Evolutionary conservation across 75 land plant genomes (phyloP).

Genomic region (Pseudotsuga menziesii): DNA sequence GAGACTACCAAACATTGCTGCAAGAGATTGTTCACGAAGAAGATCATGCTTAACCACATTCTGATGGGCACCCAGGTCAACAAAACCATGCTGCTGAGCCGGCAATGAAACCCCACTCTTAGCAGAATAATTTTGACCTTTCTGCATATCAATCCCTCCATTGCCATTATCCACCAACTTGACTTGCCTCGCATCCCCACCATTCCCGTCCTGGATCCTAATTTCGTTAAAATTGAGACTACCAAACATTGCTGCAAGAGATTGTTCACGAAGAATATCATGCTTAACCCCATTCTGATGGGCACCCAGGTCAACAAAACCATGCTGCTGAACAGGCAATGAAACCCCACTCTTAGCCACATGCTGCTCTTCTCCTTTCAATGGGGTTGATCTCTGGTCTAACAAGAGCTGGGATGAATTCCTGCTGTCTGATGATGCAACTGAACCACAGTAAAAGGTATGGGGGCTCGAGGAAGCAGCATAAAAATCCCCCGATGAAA

Average conservation of each 20-base stretch:
- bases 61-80: neutral
- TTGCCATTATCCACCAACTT: neutral
- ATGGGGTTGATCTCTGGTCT: neutral
- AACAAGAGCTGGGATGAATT: neutral
- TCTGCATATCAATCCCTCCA: neutral
- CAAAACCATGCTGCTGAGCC: neutral
- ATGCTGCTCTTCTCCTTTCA: neutral
- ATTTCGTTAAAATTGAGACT: slow-evolving; percentile 1
- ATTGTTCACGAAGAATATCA: slow-evolving; percentile 11
- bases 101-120: neutral
- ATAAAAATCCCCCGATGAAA: neutral
- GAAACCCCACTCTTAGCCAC: neutral
- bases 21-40: slow-evolving; percentile 23
- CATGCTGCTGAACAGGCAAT: neutral
- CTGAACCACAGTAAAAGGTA: neutral
- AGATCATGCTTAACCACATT: neutral
- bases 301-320: neutral
- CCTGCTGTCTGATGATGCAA: slow-evolving; percentile 1
- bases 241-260: slow-evolving; percentile 28
- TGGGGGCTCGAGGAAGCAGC: neutral
- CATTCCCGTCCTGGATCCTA: neutral
- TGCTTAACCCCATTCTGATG: neutral
- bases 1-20: slow-evolving; percentile 22
- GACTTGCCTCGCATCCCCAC: neutral
- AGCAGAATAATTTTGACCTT: neutral